Percentiles rank a stretch among this genome's conserved stretches.
Evolutionary conservation across 2,329 filamentous ascomycete species (phyloP).

Genomic region (Talaromyces sp.): DNA sequence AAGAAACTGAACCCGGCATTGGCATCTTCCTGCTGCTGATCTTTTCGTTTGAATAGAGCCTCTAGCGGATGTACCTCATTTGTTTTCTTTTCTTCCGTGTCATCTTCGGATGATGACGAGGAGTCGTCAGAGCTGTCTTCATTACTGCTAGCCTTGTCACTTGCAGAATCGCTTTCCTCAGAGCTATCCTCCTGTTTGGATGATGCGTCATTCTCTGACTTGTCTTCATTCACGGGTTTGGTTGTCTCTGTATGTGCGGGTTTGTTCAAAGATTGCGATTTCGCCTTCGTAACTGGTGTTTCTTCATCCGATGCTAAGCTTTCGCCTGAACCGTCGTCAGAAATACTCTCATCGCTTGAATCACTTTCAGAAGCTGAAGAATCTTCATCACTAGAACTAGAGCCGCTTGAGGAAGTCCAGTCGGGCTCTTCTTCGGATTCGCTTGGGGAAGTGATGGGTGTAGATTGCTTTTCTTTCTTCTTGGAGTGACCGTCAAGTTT

Average conservation of each 20-base stretch:
- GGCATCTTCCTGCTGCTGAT: slow-evolving; percentile 33
- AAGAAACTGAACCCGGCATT: slow-evolving; percentile 77
- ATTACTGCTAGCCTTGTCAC: slow-evolving; percentile 6
- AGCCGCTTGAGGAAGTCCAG: slow-evolving; percentile 33
- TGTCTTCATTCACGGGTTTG: slow-evolving; percentile 19
- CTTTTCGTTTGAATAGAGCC: slow-evolving; percentile 76
- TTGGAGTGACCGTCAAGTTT: neutral
- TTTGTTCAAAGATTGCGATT: neutral
- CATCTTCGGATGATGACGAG: slow-evolving; percentile 36
- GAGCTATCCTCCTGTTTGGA: neutral
- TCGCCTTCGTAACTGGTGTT: neutral
- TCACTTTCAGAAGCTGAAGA: neutral
- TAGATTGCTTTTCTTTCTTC: neutral
- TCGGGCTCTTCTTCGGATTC: slow-evolving; percentile 19
- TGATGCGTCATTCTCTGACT: neutral
- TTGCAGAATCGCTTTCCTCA: neutral
- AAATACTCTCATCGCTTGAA: neutral
- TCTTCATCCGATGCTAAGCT: neutral
- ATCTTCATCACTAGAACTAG: slow-evolving; percentile 7
- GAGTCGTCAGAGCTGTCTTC: slow-evolving; percentile 10
- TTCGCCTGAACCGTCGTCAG: neutral
- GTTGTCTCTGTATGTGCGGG: slow-evolving; percentile 18
- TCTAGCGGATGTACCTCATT: slow-evolving; percentile 75
- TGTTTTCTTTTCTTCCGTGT: slow-evolving; percentile 26
- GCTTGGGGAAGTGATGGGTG: neutral